Base-by-base conservation (phyloP, 83 land plant genomes). In the Picea abies region DNA sequence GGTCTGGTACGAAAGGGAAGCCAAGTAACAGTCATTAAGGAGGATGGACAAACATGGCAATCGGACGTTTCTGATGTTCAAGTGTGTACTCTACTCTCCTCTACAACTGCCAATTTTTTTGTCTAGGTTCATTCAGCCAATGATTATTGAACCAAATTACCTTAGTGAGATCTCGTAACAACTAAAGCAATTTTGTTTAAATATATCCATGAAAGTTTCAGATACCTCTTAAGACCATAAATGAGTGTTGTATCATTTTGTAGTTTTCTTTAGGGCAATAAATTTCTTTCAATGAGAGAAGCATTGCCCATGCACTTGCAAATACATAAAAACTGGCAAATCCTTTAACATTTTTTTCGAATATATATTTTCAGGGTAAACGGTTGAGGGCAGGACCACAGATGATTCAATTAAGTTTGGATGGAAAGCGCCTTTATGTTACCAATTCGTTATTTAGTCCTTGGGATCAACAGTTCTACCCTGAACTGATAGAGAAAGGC, bases 391-490 rank as follows among this genome's bases (percentile, higher is more conserved):
- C 91, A 67, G 87, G 91, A 22, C 91, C 91, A 78, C 90, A 90
- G 61, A 90, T 90, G 91, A 85, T 90, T 20, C 91, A 90, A 81
- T 68, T 90, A 63, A 90, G 91, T 67, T 82, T 90, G 80, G 90
- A 90, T 80, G 91, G 90, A 44, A 90, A 87, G 73, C 80, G 90
- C 25, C 81, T 90, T 39, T 90, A 90, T 68, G 90, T 81, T 37
- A 88, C 85, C 0, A 90, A 90, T 64, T 90, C 91, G n/a, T 87
- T 90, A 25, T 90, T 88, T 80, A 90, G 90, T 77, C 80, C 90
- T 16, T 90, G 90, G 91, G 91, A 90, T 62, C 64, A 78, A 0
- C 91, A 90, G 29, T 90, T 90, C 72, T 90, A 90, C 78, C 91
- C 91, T 32, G 73, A 79, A 32, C 47, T 90, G 65, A 69, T 80